Percentiles rank a stretch among this genome's conserved stretches.
Evolutionary conservation across 805 yeast genomes (phyloP).

Genomic region (Kluyveromyces dobzhanskii): DNA sequence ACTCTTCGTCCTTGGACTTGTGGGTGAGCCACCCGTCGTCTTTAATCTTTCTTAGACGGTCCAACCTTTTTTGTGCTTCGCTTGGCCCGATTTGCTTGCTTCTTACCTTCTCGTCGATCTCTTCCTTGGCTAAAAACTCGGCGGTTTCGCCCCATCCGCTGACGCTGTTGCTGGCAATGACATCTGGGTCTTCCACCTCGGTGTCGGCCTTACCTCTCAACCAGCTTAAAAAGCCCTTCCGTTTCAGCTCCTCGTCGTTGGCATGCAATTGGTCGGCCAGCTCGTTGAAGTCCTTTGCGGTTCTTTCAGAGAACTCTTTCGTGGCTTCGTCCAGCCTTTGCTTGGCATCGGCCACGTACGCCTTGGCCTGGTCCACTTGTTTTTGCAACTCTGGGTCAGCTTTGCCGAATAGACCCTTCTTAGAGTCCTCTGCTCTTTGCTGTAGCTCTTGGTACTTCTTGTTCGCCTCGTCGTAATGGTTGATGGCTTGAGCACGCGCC

Average conservation of each 20-base stretch:
- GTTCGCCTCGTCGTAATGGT: conserved; percentile 23
- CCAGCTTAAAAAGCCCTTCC: conserved; percentile 20
- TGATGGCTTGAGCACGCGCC: conserved; percentile 23
- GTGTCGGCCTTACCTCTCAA: conserved; percentile 9
- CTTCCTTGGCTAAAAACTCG: conserved; percentile 31
- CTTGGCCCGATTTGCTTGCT: conserved; percentile 17
- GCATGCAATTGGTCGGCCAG: conserved; percentile 19
- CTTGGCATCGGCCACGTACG: conserved; percentile 13
- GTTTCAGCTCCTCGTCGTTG: conserved; percentile 16
- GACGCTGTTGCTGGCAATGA: conserved; percentile 30
- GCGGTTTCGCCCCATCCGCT: conserved; percentile 44
- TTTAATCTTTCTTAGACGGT: conserved; percentile 29
- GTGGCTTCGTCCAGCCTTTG: conserved; percentile 16
- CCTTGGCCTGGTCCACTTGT: conserved; percentile 13
- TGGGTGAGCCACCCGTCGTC: conserved; percentile 30
- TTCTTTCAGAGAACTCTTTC: conserved; percentile 12
- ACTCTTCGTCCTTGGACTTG: conserved; percentile 22
- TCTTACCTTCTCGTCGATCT: conserved; percentile 22
- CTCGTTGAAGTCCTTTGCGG: conserved; percentile 20
- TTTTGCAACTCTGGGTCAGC: conserved; percentile 13
- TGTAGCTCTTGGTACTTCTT: conserved; percentile 18
- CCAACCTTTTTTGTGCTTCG: conserved; percentile 28
- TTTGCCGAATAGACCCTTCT: conserved; percentile 14
- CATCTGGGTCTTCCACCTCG: conserved; percentile 13
- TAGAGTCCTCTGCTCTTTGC: conserved; percentile 10